Conservation (phyloP, 768 basidiomycete species). For the Boletus coccyginus region DNA sequence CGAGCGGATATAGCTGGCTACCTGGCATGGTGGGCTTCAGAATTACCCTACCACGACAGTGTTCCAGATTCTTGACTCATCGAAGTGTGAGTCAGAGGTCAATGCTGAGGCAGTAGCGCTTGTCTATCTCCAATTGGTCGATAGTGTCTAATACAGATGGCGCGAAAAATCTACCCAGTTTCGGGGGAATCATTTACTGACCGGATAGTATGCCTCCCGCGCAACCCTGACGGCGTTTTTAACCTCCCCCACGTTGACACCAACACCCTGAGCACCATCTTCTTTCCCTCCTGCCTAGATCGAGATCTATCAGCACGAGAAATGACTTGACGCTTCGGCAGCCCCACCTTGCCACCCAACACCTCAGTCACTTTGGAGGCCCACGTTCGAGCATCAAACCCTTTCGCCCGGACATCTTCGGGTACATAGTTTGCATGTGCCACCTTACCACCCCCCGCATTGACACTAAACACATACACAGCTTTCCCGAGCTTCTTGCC, state of each 20-base stretch:
- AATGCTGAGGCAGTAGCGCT: neutral
- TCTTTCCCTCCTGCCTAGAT: slow-evolving; percentile 91
- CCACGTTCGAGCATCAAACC: slow-evolving; percentile 88
- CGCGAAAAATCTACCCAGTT: neutral
- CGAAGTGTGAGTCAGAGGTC: neutral
- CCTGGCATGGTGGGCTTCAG: slow-evolving; percentile 13
- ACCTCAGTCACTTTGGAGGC: slow-evolving; percentile 72
- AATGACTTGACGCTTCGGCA: slow-evolving; percentile 5
- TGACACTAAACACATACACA: slow-evolving; percentile 84
- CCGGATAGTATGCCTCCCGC: slow-evolving; percentile 36
- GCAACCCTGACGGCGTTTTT: slow-evolving; percentile 67
- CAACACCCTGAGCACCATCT: slow-evolving; percentile 88
- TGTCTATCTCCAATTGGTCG: neutral
- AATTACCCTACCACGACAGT: neutral
- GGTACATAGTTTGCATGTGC: slow-evolving; percentile 86
- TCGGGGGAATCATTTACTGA: slow-evolving; percentile 14
- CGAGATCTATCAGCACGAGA: slow-evolving; percentile 5
- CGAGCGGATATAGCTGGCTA: slow-evolving; percentile 37
- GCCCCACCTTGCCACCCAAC: slow-evolving; percentile 85
- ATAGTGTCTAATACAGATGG: neutral
- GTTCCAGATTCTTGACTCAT: neutral
- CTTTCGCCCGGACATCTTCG: slow-evolving; percentile 55
- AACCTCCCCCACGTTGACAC: slow-evolving; percentile 58
- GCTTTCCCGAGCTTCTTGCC: slow-evolving; percentile 83
- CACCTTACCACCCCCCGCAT: slow-evolving; percentile 67